Evolutionary conservation across 164 flowering plant species (phyloP).

Genomic region (Platanus orientalis): DNA sequence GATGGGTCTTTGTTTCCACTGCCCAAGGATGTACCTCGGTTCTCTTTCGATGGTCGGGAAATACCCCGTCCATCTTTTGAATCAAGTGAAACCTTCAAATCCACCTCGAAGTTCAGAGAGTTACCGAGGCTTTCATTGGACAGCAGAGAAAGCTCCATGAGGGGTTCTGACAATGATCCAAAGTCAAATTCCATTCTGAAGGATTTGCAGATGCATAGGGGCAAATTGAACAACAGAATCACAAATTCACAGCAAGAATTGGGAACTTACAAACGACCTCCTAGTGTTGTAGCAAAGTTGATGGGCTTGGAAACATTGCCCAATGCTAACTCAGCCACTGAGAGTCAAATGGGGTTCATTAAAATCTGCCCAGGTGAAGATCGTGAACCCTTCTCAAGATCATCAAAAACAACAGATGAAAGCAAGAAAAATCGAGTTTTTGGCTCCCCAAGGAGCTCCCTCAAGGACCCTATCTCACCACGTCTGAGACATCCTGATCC

Average conservation of each 20-base stretch:
- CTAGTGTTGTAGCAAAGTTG: conserved; percentile 78
- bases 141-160: conserved; percentile 49
- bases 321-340: conserved; percentile 22
- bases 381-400: conserved; percentile 22
- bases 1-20: conserved; percentile 35
- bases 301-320: conserved; percentile 81
- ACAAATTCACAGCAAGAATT: conserved; percentile 20
- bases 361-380: conserved; percentile 19
- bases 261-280: conserved; percentile 37
- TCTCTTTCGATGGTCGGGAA: conserved; percentile 81
- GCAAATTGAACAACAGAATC: conserved; percentile 17
- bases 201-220: conserved; percentile 20
- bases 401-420: conserved; percentile 29
- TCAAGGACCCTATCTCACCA: conserved; percentile 33
- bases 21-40: conserved; percentile 59
- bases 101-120: conserved; percentile 54
- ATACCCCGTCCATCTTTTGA: conserved; percentile 47
- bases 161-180: conserved; percentile 28
- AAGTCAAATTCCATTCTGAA: conserved; percentile 21
- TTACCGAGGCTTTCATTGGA: conserved; percentile 87
- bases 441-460: conserved; percentile 32
- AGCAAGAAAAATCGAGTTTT: conserved; percentile 22
- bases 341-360: conserved; percentile 12
- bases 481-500: conserved; percentile 22
- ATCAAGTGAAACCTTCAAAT: conserved; percentile 49